Conservation (phyloP, 1,284 basidiomycete species). For the Microbotryum violaceum region DNA sequence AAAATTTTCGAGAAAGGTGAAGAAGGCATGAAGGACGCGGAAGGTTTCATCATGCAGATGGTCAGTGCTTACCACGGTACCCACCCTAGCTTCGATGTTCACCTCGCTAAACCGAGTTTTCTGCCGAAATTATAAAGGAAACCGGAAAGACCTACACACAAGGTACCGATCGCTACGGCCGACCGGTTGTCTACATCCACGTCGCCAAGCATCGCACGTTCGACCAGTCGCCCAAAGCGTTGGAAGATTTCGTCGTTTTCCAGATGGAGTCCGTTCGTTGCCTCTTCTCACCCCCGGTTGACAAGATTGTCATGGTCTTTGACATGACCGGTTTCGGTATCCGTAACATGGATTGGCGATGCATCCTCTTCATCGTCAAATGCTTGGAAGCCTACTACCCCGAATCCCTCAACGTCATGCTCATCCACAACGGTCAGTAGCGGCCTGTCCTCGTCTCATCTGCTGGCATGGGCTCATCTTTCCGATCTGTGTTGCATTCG, state of each 20-base stretch:
- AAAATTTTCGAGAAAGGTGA: slow-evolving; percentile 41
- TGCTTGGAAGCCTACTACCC: slow-evolving; percentile 42
- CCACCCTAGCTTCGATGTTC: rapidly evolving
- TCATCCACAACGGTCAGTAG: slow-evolving; percentile 38
- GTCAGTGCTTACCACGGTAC: neutral
- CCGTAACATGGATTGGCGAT: slow-evolving; percentile 26
- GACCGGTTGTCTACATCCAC: slow-evolving; percentile 38
- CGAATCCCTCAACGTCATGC: slow-evolving; percentile 40
- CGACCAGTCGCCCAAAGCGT: slow-evolving; percentile 38
- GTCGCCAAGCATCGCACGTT: slow-evolving; percentile 29
- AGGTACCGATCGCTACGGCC: slow-evolving; percentile 39
- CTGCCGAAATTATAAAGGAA: neutral
- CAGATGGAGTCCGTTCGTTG: slow-evolving; percentile 41
- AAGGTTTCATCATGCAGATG: slow-evolving; percentile 42
- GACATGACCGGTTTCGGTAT: slow-evolving; percentile 37
- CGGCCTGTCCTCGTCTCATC: neutral
- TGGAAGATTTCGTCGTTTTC: slow-evolving; percentile 39
- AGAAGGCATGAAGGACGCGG: slow-evolving; percentile 37
- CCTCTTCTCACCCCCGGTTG: slow-evolving; percentile 39
- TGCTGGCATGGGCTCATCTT: no score
- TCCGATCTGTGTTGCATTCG: slow-evolving; percentile 26
- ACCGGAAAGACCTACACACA: slow-evolving; percentile 40
- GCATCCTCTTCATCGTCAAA: slow-evolving; percentile 29
- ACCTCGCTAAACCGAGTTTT: no score
- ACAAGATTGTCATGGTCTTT: slow-evolving; percentile 40